phyloP scores from a whole-genome alignment of 2,329 filamentous ascomycete genomes.

The Pseudocercospora vitis region DNA sequence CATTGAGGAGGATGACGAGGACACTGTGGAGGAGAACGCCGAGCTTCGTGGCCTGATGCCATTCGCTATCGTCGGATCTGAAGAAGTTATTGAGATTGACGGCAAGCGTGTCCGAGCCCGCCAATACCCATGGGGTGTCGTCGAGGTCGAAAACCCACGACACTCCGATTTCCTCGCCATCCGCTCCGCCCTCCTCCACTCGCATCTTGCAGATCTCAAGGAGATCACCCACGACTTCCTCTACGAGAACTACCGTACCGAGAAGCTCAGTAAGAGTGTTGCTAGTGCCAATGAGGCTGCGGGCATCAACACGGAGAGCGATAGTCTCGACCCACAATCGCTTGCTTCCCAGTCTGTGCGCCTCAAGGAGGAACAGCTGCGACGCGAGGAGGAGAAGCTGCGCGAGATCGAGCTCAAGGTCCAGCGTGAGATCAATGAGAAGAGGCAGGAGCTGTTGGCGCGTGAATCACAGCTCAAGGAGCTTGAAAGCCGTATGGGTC shows the following conservation, averaged over 20 bases:
- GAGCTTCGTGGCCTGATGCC: constrained; percentile 97
- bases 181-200: constrained; percentile 92
- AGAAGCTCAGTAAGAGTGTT: constrained; percentile 99
- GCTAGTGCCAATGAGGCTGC: constrained; percentile 66
- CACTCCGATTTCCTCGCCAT: constrained; percentile 99
- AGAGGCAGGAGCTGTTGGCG: constrained; percentile 95
- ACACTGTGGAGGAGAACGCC: constrained; percentile 98
- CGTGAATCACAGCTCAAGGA: constrained; percentile 98
- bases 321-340: constrained; percentile 94
- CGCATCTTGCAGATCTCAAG: constrained; percentile 96
- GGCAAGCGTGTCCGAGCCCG: constrained; percentile 89
- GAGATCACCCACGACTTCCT: constrained; percentile 99
- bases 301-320: constrained; percentile 28
- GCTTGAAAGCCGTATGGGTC: constrained; percentile 96
- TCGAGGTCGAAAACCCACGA: constrained; percentile 98
- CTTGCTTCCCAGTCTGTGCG: constrained; percentile 95
- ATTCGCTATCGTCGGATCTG: constrained; percentile 96
- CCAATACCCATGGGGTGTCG: constrained; percentile 98
- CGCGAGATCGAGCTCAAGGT: constrained; percentile 99
- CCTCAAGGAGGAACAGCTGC: constrained; percentile 98
- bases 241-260: constrained; percentile 99
- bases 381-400: constrained; percentile 98
- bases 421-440: constrained; percentile 99
- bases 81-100: constrained; percentile 91
- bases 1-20: constrained; percentile 98